These are phyloP conservation scores for Diplotaxis tenuifolia DNA, from an alignment of 345 rosid species.

Conservation along the genomic window DNA sequence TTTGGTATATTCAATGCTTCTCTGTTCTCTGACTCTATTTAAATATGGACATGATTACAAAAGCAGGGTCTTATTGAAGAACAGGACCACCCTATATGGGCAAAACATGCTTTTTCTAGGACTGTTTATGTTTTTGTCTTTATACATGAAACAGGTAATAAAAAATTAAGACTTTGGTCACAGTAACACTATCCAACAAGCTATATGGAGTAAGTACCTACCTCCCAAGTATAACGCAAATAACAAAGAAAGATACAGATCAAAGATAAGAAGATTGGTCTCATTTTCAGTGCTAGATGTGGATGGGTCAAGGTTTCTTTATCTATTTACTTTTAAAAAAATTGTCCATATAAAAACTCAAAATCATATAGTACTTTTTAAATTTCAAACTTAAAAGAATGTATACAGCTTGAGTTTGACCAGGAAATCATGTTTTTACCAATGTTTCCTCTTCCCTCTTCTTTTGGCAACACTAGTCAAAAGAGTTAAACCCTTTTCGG, in stretches of 20 bases:
- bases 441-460: constrained; percentile 1
- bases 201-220: constrained; percentile 12
- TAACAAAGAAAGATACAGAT: constrained; percentile 15
- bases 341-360: constrained; percentile 21
- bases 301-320: constrained; percentile 53
- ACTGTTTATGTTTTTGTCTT: constrained; percentile 34
- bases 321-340: not conserved
- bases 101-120: constrained; percentile 30
- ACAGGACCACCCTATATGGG: constrained; percentile 20
- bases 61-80: constrained; percentile 16
- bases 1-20: not conserved
- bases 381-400: not conserved
- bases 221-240: constrained; percentile 27
- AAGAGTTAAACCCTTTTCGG: constrained; percentile 27
- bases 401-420: constrained; percentile 31
- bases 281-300: constrained; percentile 77
- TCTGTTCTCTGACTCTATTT: constrained; percentile 23
- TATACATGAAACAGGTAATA: constrained; percentile 28
- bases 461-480: constrained; percentile 17
- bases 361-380: constrained; percentile 3
- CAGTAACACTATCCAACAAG: constrained; percentile 20
- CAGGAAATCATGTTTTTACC: constrained; percentile 18
- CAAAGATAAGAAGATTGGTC: constrained; percentile 36
- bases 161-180: constrained; percentile 20
- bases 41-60: constrained; percentile 16